A percentile compares a stretch with the other conserved stretches of the same genome.
phyloP scores from a whole-genome alignment of 1,284 basidiomycete genomes.

The Naganishia albida region DNA sequence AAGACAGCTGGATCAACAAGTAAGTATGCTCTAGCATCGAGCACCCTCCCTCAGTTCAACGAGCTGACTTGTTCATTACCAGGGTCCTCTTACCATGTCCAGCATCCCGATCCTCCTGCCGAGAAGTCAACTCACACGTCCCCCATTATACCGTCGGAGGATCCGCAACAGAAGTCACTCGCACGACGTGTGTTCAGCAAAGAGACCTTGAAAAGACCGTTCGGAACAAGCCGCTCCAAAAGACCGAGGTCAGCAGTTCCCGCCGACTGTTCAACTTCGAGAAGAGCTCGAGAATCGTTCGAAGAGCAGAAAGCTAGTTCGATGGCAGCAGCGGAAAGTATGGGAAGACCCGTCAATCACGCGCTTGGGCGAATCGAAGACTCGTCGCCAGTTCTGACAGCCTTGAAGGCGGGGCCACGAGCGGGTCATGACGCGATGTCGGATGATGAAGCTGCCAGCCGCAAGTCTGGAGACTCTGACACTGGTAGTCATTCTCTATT shows the following conservation, averaged over 20 bases:
- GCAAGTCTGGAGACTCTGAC: not conserved
- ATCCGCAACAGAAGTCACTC: not conserved
- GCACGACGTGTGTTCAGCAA: conserved; percentile 18
- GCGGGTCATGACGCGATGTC: too few species aligned
- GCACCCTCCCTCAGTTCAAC: too few species aligned
- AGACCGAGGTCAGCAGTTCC: not conserved
- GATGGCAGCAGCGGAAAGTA: conserved; percentile 14
- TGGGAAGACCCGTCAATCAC: conserved; percentile 7
- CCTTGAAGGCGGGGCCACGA: not conserved
- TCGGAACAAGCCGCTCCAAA: not conserved
- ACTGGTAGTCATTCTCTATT: not conserved
- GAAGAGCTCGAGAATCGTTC: not conserved
- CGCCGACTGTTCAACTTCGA: not conserved
- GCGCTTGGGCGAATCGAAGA: not conserved
- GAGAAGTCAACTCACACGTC: not conserved
- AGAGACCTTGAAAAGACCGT: conserved; percentile 5
- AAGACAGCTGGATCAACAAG: conserved; percentile 2
- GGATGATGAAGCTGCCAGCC: not conserved
- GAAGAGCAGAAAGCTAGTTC: conserved; percentile 4
- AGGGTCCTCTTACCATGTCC: conserved; percentile 10
- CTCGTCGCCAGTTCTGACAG: not conserved
- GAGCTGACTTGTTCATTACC: too few species aligned
- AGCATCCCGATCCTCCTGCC: conserved; percentile 8
- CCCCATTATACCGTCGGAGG: conserved; percentile 4
- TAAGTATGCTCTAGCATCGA: not conserved